Evolutionary conservation across 1,284 basidiomycete genomes (phyloP), one percentile per base, ranked within the genome.

Genomic region (Microbotryum saponariae): DNA sequence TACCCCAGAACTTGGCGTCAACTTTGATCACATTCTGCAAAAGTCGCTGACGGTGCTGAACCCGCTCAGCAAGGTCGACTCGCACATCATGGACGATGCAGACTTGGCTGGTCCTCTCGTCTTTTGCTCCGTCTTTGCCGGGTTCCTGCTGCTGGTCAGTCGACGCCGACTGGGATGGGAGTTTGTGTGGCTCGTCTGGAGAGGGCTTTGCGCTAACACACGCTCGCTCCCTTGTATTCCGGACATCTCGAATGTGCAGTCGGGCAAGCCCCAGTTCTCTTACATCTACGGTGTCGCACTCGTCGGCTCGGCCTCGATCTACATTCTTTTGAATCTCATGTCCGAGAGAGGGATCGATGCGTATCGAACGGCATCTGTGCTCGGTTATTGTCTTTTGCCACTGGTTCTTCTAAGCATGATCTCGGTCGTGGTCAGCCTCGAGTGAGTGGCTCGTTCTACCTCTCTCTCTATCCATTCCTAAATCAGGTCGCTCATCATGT

Each of bases 261-360:
- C 91, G 18, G 96, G 96, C 65, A 97, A 97, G 79, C 90, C 91
- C 9, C 96, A 97, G 75, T 99, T 99, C 77, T 92, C 91, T 33
- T 97, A 97, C 77, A 97, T 98, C 68, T 99, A 99, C 76, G 96
- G 96, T 55, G 90, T 99, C 65, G 94, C 89, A 54, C 82, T 97
- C 16, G 83, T 98, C 70, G 96, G 96, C 57, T 91, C 89, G 4
- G 82, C 85, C n/a, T 91, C 91, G 45, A 88, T 98, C 73, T 98
- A 98, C 80, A 84, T 86, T 51, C 85, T 99, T 59, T 84, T 99
- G 71, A 98, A 99, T 75, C 82, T 97, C 69, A 98, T 99, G 96
- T 91, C 90, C 42, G 89, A 92, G 75, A 85, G 85, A 53, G 90
- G 88, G 56, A 97, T 99, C 70, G 94, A 98, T 74, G 90, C 93